A percentile compares a stretch with the other conserved stretches of the same genome.
Conservation (phyloP, 768 basidiomycete species). For the Arthromyces matolae region DNA sequence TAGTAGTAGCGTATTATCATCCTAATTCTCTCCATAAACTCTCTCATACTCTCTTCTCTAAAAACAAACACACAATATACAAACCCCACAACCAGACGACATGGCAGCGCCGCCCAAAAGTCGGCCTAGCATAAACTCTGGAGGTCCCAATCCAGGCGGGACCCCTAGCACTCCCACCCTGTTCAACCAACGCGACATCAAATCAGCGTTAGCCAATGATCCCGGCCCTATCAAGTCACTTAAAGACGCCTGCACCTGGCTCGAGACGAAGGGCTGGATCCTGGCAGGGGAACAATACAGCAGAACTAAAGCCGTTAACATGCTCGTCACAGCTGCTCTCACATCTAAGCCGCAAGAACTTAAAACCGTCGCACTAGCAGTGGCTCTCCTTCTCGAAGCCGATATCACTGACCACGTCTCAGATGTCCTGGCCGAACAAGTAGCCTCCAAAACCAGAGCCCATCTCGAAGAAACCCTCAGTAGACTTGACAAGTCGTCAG, state of each 20-base stretch:
- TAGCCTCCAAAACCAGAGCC: neutral
- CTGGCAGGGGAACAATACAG: neutral
- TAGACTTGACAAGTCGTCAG: too few species aligned
- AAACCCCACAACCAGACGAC: neutral
- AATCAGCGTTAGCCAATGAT: too few species aligned
- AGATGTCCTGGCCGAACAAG: neutral
- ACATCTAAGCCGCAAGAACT: neutral
- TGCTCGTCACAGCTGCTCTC: neutral
- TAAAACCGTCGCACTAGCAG: neutral
- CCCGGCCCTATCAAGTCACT: neutral
- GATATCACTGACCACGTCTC: neutral
- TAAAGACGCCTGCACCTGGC: neutral
- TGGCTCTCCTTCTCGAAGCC: neutral
- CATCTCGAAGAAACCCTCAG: too few species aligned
- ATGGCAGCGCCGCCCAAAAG: neutral
- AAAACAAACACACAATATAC: neutral
- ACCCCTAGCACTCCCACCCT: neutral
- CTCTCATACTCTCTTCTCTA: neutral
- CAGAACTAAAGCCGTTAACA: neutral
- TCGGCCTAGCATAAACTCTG: neutral
- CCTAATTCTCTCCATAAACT: neutral
- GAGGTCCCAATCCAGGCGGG: neutral
- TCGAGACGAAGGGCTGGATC: neutral
- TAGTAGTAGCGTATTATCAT: neutral
- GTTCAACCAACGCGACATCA: too few species aligned